Base-by-base conservation (phyloP, 768 basidiomycete species). In the Holtermannia corniformis region DNA sequence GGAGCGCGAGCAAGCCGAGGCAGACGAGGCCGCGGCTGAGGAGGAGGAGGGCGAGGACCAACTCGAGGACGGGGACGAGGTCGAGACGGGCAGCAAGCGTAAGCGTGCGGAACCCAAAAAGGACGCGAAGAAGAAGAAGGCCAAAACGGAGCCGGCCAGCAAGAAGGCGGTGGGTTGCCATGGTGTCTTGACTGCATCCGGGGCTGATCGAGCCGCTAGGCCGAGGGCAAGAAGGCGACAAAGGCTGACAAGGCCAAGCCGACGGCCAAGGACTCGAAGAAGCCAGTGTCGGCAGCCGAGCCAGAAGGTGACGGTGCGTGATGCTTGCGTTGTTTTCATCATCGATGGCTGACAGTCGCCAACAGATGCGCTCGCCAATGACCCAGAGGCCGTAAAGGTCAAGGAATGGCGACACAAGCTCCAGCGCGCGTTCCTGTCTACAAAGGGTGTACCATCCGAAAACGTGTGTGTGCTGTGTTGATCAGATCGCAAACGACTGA, bases 401-500 rank as follows among this genome's bases (percentile, higher is more conserved):
- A 83, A 86, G 65, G 85, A 87, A 53, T 93, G 91, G 90, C 78
- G 92, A 60, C 89, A 93, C 71, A 85, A 82, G 71, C 78, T 95
- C 2, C 91, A 96, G 74, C 86, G 89, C 71, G 85, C 81, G 0
- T 85, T 90, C 75, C 68, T 92, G 49, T 81, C 82, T 16, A 79
- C 75, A 60, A 72, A 72, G 51, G 73, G 74, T 4, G 57, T 76
- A 5, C 84, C 86, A 3, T 82, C 81, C 61, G 79, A 80, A 10
- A 82, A 82, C 59, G 85, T 87, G 59, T 49, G 78, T 73, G 12
- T 42, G 48, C 43, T 25, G 49, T 19, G 25, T 19, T 19, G 27
- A 28, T 5, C 28, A 40, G 41, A 28, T 42, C 41, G 55, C 24
- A 32, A 45, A 46, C 50, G 50, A 51, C 53, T 47, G 43, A 49